Evolutionary conservation across 2,329 filamentous ascomycete genomes (phyloP).

Genomic region (Botrytis fabae): DNA sequence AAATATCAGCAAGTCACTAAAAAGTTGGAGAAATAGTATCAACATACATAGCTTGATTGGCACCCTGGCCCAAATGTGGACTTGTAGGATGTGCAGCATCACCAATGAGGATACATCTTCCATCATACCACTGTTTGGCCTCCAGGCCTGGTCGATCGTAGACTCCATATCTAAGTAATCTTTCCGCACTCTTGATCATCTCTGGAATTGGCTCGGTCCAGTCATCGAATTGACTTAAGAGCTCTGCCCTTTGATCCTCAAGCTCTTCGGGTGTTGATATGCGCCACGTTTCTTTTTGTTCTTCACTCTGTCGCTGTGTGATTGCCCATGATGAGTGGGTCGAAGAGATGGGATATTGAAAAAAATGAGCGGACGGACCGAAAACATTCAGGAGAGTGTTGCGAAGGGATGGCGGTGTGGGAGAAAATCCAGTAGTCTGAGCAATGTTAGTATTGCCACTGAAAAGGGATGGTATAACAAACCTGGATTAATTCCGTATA

Average conservation of each 20-base stretch:
- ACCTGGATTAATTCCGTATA: conserved; percentile 24
- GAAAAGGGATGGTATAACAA: not conserved
- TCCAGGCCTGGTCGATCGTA: conserved; percentile 23
- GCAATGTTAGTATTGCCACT: not conserved
- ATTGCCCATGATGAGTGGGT: conserved; percentile 24
- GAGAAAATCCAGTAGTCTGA: conserved; percentile 12
- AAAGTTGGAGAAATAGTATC: not conserved
- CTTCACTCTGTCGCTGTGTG: conserved; percentile 4
- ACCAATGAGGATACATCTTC: conserved; percentile 51
- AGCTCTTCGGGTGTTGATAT: conserved; percentile 3
- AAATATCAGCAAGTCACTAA: not conserved
- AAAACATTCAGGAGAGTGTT: conserved; percentile 22
- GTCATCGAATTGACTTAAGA: conserved; percentile 13
- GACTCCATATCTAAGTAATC: conserved; percentile 24
- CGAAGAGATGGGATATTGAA: conserved; percentile 16
- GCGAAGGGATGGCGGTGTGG: conserved; percentile 1
- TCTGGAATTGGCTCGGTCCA: conserved; percentile 19
- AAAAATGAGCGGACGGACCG: conserved; percentile 21
- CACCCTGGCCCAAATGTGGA: conserved; percentile 29
- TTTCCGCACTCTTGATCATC: conserved; percentile 16
- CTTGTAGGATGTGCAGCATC: conserved; percentile 52
- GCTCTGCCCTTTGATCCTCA: not conserved
- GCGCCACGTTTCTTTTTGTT: conserved; percentile 21
- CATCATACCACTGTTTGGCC: conserved; percentile 36
- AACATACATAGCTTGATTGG: conserved; percentile 26